These are phyloP conservation scores for Yarrowia galli DNA, from an alignment of 1,139 yeast genomes.

Conservation along the genomic window DNA sequence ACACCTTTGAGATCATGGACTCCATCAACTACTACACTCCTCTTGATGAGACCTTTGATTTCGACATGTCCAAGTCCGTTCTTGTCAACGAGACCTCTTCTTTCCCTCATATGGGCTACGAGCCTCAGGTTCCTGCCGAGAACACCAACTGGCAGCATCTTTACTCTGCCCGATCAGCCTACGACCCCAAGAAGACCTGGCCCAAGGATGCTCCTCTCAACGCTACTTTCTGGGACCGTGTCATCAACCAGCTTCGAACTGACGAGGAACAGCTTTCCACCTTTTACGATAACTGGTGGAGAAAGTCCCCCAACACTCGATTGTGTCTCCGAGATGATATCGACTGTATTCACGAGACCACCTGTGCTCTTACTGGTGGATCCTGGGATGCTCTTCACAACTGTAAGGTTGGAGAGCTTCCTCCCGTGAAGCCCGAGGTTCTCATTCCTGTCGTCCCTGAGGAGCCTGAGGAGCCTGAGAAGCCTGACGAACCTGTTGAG, in stretches of 20 bases:
- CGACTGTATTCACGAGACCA: slow-evolving; percentile 20
- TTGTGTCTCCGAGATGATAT: not conserved
- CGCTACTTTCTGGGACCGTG: slow-evolving; percentile 48
- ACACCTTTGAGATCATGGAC: slow-evolving; percentile 68
- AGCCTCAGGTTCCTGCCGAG: slow-evolving; percentile 38
- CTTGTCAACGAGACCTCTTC: slow-evolving; percentile 31
- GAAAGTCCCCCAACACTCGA: slow-evolving; percentile 28
- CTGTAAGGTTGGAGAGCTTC: slow-evolving; percentile 11
- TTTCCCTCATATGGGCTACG: slow-evolving; percentile 23
- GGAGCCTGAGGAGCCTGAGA: not conserved
- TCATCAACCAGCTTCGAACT: slow-evolving; percentile 18
- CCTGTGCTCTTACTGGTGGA: slow-evolving; percentile 20
- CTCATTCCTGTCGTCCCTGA: not conserved
- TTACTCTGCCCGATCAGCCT: slow-evolving; percentile 46
- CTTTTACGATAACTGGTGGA: slow-evolving; percentile 31
- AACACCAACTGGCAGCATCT: slow-evolving; percentile 43
- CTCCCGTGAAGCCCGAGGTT: not conserved
- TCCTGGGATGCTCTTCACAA: slow-evolving; percentile 32
- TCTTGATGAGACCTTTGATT: slow-evolving; percentile 52
- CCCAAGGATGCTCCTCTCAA: slow-evolving; percentile 46
- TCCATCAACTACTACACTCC: slow-evolving; percentile 60
- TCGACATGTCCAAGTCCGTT: slow-evolving; percentile 47
- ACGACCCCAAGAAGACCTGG: slow-evolving; percentile 43
- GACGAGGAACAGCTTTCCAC: slow-evolving; percentile 9
- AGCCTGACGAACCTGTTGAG: not conserved